Evolutionary conservation across 2,329 filamentous ascomycete genomes (phyloP), one percentile per base, ranked within the genome.

Genomic region (Phaeophleospora eucalypticola): DNA sequence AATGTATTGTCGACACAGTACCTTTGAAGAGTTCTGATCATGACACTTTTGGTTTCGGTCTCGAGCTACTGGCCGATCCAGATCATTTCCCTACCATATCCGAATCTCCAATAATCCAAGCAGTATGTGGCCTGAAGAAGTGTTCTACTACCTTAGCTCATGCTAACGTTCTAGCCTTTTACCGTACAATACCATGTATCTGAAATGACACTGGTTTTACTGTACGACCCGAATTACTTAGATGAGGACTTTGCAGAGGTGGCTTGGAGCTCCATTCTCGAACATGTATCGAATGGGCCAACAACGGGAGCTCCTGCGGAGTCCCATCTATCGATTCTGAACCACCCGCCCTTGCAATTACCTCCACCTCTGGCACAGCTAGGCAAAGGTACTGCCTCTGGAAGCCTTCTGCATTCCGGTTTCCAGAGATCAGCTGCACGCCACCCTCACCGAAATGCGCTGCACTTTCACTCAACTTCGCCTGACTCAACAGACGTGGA

Each of bases 121-220:
- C 35, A 17, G 49, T 51, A 36, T 42, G 49, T 36, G 12, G 24
- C 12, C 7, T 12, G 6, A 7, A 12, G 7, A 29, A 29, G 12
- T 29, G 24, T n/a, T n/a, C n/a, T n/a, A 12, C 24, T 29, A 29
- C 24, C 7, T 29, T 6, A 12, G 12, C 7, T 7, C 7, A 12
- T 29, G 24, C 24, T 29, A 12, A 29, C 12, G 24, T 29, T 3
- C 6, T 15, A 51, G 49, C 45, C 49, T 37, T 45, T 51, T 35
- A 41, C 48, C 15, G 41, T 51, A 3, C 49, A 51, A 34, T 51
- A 51, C 24, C 45, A 48, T 45, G 49, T 42, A 12, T 45, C 45
- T 21, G 35, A 45, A 24, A 21, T 48, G 2, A 45, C 36, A 21
- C 12, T 48, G 12, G 33, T 45, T 8, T 27, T 51, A 27, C 33